A percentile compares a stretch with the other conserved stretches of the same genome.
Conservation (phyloP, 2,329 filamentous ascomycete species). For the Epichloe glyceriae region DNA sequence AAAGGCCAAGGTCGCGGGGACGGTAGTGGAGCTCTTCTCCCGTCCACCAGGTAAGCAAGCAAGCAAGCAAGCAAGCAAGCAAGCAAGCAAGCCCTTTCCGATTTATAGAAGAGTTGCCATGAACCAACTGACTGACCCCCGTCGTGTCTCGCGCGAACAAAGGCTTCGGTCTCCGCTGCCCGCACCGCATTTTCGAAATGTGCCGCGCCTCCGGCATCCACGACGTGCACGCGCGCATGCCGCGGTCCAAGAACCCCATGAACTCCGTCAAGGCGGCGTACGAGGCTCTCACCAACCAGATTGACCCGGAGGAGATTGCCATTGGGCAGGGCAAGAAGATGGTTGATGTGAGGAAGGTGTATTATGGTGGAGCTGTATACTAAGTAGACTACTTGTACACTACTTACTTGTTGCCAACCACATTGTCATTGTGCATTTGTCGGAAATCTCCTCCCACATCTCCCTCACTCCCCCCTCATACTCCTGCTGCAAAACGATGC, state of each 20-base stretch:
- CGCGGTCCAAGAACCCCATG: conserved; percentile 86
- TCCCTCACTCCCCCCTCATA: conserved; percentile 52
- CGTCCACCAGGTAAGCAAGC: conserved; percentile 67
- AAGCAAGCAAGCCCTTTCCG: not conserved
- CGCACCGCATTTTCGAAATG: conserved; percentile 89
- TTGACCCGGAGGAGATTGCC: conserved; percentile 79
- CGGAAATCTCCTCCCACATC: not conserved
- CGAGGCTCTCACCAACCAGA: conserved; percentile 70
- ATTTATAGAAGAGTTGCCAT: not conserved
- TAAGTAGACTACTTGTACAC: conserved; percentile 21
- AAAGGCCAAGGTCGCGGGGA: conserved; percentile 75
- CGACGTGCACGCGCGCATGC: conserved; percentile 73
- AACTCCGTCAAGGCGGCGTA: conserved; percentile 91
- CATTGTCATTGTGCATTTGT: too few species aligned
- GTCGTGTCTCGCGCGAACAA: conserved; percentile 31
- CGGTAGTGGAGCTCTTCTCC: conserved; percentile 66
- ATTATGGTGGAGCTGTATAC: conserved; percentile 71
- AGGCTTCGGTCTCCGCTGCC: conserved; percentile 92
- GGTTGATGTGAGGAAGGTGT: conserved; percentile 92
- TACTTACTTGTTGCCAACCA: not conserved
- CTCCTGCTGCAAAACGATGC: conserved; percentile 96
- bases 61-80: too few species aligned
- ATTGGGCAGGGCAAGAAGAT: conserved; percentile 85
- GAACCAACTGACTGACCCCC: too few species aligned
- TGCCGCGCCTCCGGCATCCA: conserved; percentile 74